Evolutionary conservation across 257 asterid species (phyloP), one percentile per base, ranked within the genome.

Genomic region (Lycium ferocissimum): DNA sequence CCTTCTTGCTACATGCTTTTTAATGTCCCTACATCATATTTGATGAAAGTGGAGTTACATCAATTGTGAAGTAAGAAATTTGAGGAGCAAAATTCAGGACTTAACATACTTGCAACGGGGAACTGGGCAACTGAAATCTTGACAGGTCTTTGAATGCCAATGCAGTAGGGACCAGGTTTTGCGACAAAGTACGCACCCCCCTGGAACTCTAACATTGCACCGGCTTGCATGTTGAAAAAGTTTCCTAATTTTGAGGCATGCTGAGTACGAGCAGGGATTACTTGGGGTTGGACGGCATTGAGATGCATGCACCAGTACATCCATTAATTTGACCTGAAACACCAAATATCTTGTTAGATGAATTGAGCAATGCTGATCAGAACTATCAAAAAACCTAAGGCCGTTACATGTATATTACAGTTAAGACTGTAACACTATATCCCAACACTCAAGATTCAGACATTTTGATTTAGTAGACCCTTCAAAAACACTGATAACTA

Each of bases 31-130:
- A 87, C 79, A 82, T 76, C 63, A 66, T 79, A 54, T 85, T 47
- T 35, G 62, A 62, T 47, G 13, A 43, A 40, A 22, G 80, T 69
- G 49, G 66, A 14, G 83, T 47, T 8, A 12, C 38, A 22, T 11
- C 26, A 67, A 73, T 58, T 63, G 33, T 47, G 78, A 73, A 75
- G 83, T 59, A 84, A 72, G 57, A 65, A 82, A 40, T 17, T 62
- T 57, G 76, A 86, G 37, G 47, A 26, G 15, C 35, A 69, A 65
- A 89, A 26, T 69, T 79, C 26, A 75, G 70, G 66, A 35, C 17
- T 20, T 7, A 79, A 86, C 89, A 63, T 87, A 91, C 94, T 12
- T 82, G 94, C 97, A 93, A 7, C 92, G 91, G 14, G 97, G 95
- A 45, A 93, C 83, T 17, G 5, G 45, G 86, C 97, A 93, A 61